Evolutionary conservation across 2,329 filamentous ascomycete species (phyloP), one percentile per base, ranked within the genome.

Genomic region (Coniochaeta ligniaria): DNA sequence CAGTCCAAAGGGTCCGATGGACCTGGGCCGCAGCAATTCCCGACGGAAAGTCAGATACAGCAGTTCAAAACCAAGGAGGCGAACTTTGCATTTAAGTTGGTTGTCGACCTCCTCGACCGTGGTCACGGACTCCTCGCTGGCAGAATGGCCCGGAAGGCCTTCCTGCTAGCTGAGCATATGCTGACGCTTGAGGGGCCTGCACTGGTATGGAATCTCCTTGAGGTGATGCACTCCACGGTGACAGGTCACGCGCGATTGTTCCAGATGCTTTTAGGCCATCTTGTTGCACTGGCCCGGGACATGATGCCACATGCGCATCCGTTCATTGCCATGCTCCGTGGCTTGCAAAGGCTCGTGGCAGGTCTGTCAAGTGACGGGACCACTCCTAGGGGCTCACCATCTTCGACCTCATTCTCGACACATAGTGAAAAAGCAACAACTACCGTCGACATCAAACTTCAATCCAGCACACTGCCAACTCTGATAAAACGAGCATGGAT

Each of bases 211-310:
- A 58, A 58, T 12, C n/a, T 45, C n/a, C 36, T 58, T 20, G 56
- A 58, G 24, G 63, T 65, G n/a, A 38, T 66, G 47, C 59, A 63
- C 57, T 43, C 50, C 26, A 63, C 75, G 31, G 79, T 78, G 55
- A 83, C 86, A 6, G 47, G 14, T n/a, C 47, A 52, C 24, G 47
- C 24, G 12, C 47, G 31, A 14, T 24, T 52, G 9, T 52, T 52
- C 14, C 47, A 31, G 12, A 52, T 52, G 1, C 47, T 52, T 5
- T 9, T 52, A 6, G 12, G 26, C 11, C 47, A 52, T n/a, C 24
- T 52, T 8, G n/a, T 52, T 8, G 47, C 24, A 6, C 14, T 52
- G 47, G 47, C 47, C 7, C 47, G 26, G 2, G 47, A 52, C 24
- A 9, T 17, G 24, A 52, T 52, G 47, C 47, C 22, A 22, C 24